Evolutionary conservation across 2,329 filamentous ascomycete genomes (phyloP).

Genomic region (Xylaria sp.): DNA sequence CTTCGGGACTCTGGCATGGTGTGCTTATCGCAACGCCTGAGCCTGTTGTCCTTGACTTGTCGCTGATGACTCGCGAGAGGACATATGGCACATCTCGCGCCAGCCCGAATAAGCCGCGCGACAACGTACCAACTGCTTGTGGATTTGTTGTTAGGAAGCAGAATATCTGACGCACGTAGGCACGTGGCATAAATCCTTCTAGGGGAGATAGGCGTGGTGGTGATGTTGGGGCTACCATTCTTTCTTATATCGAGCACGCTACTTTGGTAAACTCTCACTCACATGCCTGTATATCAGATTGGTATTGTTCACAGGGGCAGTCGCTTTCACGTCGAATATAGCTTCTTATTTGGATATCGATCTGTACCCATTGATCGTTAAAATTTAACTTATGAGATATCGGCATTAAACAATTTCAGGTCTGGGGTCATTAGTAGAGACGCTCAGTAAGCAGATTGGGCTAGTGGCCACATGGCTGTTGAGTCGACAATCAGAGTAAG

Average conservation of each 20-base stretch:
- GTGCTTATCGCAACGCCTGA: conserved; percentile 34
- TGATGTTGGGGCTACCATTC: neutral
- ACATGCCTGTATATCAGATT: neutral
- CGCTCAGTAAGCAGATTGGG: neutral
- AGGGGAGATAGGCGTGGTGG: conserved; percentile 42
- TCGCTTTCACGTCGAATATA: neutral
- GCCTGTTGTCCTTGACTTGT: conserved; percentile 21
- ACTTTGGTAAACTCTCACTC: neutral
- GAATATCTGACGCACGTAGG: conserved; percentile 47
- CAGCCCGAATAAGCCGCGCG: conserved; percentile 36
- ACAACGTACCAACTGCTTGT: conserved; percentile 29
- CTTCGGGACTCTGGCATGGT: conserved; percentile 38
- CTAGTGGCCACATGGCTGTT: neutral
- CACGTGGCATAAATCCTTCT: conserved; percentile 47
- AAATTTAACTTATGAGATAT: neutral
- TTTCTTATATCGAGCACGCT: neutral
- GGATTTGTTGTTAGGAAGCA: conserved; percentile 44
- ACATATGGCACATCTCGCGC: conserved; percentile 46
- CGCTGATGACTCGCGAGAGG: conserved; percentile 39
- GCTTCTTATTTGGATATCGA: neutral
- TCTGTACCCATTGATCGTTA: too few relatives aligned
- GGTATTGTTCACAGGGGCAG: neutral
- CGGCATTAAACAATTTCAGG: neutral
- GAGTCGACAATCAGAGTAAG: conserved; percentile 11
- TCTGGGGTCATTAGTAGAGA: neutral